phyloP scores from a whole-genome alignment of 345 rosid genomes.

The Laguncularia racemosa region DNA sequence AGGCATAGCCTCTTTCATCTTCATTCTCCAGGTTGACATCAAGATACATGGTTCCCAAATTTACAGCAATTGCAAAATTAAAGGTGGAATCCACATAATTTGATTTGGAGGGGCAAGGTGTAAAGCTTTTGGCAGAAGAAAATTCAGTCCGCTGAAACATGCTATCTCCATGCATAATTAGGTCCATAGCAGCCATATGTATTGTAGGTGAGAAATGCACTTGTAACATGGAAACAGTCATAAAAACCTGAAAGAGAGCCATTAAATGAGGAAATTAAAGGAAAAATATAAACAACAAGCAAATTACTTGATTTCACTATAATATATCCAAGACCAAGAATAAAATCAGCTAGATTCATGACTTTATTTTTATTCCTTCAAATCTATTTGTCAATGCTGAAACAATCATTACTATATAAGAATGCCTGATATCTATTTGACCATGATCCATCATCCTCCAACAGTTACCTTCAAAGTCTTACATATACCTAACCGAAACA shows the following conservation, averaged over 20 bases:
- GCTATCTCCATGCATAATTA: conserved; percentile 41
- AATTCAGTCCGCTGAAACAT: conserved; percentile 29
- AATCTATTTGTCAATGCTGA: too few relatives aligned
- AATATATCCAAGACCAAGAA: too few relatives aligned
- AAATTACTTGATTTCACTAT: too few relatives aligned
- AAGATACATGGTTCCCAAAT: conserved; percentile 35
- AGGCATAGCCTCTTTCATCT: conserved; percentile 46
- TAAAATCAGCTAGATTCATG: too few relatives aligned
- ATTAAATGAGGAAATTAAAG: conserved; percentile 10
- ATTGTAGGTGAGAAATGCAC: conserved; percentile 54
- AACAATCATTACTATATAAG: too few relatives aligned
- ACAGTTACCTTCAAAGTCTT: too few relatives aligned
- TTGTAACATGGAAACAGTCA: conserved; percentile 25
- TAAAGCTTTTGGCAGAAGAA: conserved; percentile 8
- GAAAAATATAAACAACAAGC: not conserved
- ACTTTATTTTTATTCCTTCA: too few relatives aligned
- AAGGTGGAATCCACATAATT: conserved; percentile 24
- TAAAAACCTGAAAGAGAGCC: conserved; percentile 49
- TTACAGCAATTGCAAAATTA: conserved; percentile 44
- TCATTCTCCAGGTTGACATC: conserved; percentile 62
- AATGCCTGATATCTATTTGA: too few relatives aligned
- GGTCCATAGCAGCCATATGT: conserved; percentile 37
- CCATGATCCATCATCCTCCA: too few relatives aligned
- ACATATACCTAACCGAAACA: too few relatives aligned
- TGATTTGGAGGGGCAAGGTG: conserved; percentile 12